Evolutionary conservation across 805 yeast genomes (phyloP).

Genomic region (Wickerhamiella lipophila): DNA sequence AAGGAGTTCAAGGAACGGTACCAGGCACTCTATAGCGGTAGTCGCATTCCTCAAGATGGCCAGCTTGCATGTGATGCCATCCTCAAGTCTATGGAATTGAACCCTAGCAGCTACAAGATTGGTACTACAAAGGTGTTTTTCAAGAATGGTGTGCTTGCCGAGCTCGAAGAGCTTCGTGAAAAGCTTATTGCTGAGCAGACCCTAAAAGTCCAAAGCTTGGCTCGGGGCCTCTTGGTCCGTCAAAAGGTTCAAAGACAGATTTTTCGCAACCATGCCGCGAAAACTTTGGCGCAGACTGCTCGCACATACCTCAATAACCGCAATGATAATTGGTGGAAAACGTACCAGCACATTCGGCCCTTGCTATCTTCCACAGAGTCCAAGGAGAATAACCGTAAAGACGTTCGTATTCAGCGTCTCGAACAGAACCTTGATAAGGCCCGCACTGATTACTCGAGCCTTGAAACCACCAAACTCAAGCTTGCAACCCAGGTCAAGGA

Average conservation of each 20-base stretch:
- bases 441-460: conserved; percentile 13
- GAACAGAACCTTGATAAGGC: conserved; percentile 26
- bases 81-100: conserved; percentile 49
- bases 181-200: conserved; percentile 42
- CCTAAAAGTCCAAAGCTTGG: conserved; percentile 47
- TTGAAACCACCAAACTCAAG: conserved; percentile 15
- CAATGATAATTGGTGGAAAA: conserved; percentile 65
- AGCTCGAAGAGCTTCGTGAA: conserved; percentile 67
- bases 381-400: conserved; percentile 18
- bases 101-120: conserved; percentile 45
- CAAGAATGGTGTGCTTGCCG: conserved; percentile 65
- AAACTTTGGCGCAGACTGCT: conserved; percentile 52
- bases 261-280: conserved; percentile 56
- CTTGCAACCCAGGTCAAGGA: conserved; percentile 15
- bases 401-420: conserved; percentile 25
- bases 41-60: conserved; percentile 31
- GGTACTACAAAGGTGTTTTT: conserved; percentile 66
- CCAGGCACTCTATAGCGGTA: conserved; percentile 39
- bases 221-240: conserved; percentile 56
- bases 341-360: conserved; percentile 64
- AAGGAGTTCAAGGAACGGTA: conserved; percentile 69
- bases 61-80: conserved; percentile 61
- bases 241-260: conserved; percentile 35
- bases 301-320: conserved; percentile 36
- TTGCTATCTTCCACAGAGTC: conserved; percentile 39